These are phyloP conservation scores for Corallochytrium limacisporum DNA, from an alignment of 78 protist genomes.

Conservation along the genomic window DNA sequence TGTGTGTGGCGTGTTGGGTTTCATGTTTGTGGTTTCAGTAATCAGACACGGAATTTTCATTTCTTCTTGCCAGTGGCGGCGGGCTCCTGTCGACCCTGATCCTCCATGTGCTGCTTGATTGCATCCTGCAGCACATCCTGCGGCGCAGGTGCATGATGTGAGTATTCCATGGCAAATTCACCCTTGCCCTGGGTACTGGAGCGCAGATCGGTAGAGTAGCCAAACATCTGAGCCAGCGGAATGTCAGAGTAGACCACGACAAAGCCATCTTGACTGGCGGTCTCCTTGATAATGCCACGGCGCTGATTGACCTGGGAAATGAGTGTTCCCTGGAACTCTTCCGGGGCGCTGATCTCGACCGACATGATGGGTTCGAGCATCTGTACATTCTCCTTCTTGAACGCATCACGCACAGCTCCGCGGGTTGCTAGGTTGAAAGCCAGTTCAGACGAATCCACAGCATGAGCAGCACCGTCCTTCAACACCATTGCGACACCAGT, in stretches of 20 bases:
- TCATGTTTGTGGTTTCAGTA: too few relatives aligned
- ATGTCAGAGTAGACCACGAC: slow-evolving; percentile 46
- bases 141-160: slow-evolving; percentile 20
- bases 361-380: slow-evolving; percentile 85
- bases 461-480: slow-evolving; percentile 15
- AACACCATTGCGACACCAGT: slow-evolving; percentile 40
- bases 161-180: slow-evolving; percentile 68
- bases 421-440: slow-evolving; percentile 76
- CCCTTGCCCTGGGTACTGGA: slow-evolving; percentile 76
- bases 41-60: too few relatives aligned
- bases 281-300: slow-evolving; percentile 42
- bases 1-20: too few relatives aligned
- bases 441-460: slow-evolving; percentile 83
- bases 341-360: slow-evolving; percentile 67
- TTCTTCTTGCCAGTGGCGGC: too few relatives aligned
- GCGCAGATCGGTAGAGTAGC: slow-evolving; percentile 81
- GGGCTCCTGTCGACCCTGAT: too few relatives aligned
- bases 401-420: slow-evolving; percentile 36
- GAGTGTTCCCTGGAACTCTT: slow-evolving; percentile 71
- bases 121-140: too few relatives aligned
- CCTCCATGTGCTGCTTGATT: too few relatives aligned
- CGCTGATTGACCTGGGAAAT: slow-evolving; percentile 57
- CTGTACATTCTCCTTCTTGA: slow-evolving; percentile 33
- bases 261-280: slow-evolving; percentile 21
- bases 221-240: slow-evolving; percentile 83